Evolutionary conservation across 768 basidiomycete genomes (phyloP).

Genomic region (Tylopilus felleus): DNA sequence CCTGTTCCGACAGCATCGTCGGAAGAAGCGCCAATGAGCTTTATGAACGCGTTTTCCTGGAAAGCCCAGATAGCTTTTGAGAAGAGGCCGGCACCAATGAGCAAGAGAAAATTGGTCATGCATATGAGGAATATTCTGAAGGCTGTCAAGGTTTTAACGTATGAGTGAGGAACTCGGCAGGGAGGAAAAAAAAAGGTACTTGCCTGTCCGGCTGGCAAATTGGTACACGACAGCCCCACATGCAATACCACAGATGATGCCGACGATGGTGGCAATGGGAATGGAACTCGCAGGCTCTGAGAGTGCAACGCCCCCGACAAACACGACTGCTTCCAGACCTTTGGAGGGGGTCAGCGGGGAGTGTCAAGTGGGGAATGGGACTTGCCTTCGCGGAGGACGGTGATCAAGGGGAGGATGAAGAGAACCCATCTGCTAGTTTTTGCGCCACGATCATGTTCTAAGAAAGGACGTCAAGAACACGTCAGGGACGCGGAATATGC

Average conservation of each 20-base stretch:
- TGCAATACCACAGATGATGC: constrained; percentile 71
- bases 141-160: constrained; percentile 36
- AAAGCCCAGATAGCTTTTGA: constrained; percentile 73
- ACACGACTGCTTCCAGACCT: constrained; percentile 88
- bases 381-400: constrained; percentile 86
- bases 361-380: not conserved
- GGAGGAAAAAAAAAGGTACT: constrained; percentile 18
- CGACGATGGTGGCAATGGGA: constrained; percentile 86
- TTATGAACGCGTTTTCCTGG: constrained; percentile 63
- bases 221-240: constrained; percentile 77
- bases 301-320: constrained; percentile 91
- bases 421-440: constrained; percentile 78
- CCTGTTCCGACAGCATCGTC: constrained; percentile 70
- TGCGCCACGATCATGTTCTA: constrained; percentile 46
- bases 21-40: constrained; percentile 66
- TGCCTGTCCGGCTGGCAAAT: constrained; percentile 72
- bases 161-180: not conserved
- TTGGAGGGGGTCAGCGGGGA: not conserved
- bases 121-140: constrained; percentile 83
- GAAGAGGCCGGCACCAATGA: constrained; percentile 94
- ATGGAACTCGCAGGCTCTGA: constrained; percentile 79
- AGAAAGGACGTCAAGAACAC: not conserved
- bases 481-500: not conserved
- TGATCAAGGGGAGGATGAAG: constrained; percentile 86
- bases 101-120: constrained; percentile 88